Percentiles rank a stretch among this genome's conserved stretches.
These are phyloP conservation scores for Adenanthera pavonina DNA, from an alignment of 306 rosid species.

Conservation along the genomic window DNA sequence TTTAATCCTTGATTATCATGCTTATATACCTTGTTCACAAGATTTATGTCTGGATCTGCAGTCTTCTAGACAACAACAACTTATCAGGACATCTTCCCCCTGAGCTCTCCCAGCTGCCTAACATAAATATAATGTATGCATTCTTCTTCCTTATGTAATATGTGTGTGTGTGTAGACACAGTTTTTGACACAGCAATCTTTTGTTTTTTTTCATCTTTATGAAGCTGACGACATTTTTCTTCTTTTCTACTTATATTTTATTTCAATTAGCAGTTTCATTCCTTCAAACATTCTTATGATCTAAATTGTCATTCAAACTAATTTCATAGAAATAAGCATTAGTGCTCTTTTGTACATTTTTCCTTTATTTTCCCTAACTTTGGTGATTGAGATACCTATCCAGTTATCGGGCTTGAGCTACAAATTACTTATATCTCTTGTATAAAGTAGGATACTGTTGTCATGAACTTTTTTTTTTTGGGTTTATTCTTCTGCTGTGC, in stretches of 20 bases:
- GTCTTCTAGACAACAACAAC: conserved; percentile 93
- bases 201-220: not conserved
- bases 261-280: conserved; percentile 2
- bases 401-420: not conserved
- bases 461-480: not conserved
- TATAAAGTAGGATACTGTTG: not conserved
- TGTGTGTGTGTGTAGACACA: not conserved
- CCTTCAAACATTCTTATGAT: conserved; percentile 5
- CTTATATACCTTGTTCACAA: conserved; percentile 38
- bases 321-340: not conserved
- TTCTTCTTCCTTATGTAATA: conserved; percentile 16
- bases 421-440: not conserved
- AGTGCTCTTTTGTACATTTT: not conserved
- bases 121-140: conserved; percentile 55
- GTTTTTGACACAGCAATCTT: not conserved
- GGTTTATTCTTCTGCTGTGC: not conserved
- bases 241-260: not conserved
- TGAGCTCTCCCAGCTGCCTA: conserved; percentile 60
- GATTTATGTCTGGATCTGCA: conserved; percentile 48
- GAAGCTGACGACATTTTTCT: conserved; percentile 27
- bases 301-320: not conserved
- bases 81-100: conserved; percentile 81
- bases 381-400: not conserved
- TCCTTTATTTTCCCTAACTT: not conserved
- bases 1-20: conserved; percentile 7